These are phyloP conservation scores for Aspergillus indologenus DNA, from an alignment of 495 filamentous ascomycete genomes.

Conservation along the genomic window DNA sequence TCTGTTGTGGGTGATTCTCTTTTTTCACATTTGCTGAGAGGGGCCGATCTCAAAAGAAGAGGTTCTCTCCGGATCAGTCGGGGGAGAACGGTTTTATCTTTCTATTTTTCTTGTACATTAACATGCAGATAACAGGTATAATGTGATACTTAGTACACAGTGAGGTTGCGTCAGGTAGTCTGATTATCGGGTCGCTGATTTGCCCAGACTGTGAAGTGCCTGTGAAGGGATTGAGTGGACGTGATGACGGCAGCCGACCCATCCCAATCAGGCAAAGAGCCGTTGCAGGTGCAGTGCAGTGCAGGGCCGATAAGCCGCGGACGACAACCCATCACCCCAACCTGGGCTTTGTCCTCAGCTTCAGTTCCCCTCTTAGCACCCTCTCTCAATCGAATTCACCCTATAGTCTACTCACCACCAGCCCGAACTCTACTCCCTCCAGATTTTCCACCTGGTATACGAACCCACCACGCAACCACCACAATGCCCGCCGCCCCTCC, in stretches of 20 bases:
- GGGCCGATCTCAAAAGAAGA: slow-evolving; percentile 16
- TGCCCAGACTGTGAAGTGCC: too few species aligned
- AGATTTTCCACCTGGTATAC: not conserved
- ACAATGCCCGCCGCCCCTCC: slow-evolving; percentile 9
- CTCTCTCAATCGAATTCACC: too few species aligned
- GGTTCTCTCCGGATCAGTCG: slow-evolving; percentile 17
- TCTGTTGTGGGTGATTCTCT: too few species aligned
- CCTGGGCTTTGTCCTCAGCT: too few species aligned
- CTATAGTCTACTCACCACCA: too few species aligned
- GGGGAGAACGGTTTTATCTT: slow-evolving; percentile 15
- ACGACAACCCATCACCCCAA: not conserved
- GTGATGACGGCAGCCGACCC: too few species aligned
- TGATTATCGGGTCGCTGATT: not conserved
- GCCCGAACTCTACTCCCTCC: too few species aligned
- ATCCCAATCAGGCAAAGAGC: slow-evolving; percentile 8
- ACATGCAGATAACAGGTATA: slow-evolving; percentile 38
- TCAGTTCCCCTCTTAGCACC: too few species aligned
- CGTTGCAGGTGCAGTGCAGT: too few species aligned
- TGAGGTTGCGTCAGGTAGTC: not conserved
- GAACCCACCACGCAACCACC: slow-evolving; percentile 11
- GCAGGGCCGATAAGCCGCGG: not conserved
- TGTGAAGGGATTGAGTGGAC: too few species aligned
- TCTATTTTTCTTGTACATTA: slow-evolving; percentile 43
- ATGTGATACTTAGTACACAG: slow-evolving; percentile 25
- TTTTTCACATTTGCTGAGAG: slow-evolving; percentile 13